phyloP scores from a whole-genome alignment of 2,329 filamentous ascomycete species.

The Aspergillus luchuensis region DNA sequence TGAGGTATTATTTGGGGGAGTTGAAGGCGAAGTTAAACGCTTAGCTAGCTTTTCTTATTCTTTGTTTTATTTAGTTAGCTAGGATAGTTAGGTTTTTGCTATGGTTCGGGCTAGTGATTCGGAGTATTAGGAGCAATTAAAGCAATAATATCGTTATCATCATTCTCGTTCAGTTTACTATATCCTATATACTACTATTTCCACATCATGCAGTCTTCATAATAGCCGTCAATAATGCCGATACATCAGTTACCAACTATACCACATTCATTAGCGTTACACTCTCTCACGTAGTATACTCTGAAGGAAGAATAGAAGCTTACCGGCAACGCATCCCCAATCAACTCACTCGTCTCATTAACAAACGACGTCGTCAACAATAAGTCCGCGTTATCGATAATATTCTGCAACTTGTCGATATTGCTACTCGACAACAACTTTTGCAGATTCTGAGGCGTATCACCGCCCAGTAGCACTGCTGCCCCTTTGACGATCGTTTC shows the following conservation, averaged over 20 bases:
- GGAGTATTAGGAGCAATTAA: not conserved
- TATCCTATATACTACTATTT: not conserved
- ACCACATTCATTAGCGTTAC: not conserved
- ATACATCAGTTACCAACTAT: slow-evolving; percentile 34
- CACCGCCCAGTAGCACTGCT: slow-evolving; percentile 32
- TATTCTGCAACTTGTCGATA: slow-evolving; percentile 26
- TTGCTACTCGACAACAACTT: slow-evolving; percentile 27
- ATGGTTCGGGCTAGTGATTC: not conserved
- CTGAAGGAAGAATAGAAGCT: not conserved
- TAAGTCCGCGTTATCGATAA: slow-evolving; percentile 31
- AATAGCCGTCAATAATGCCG: slow-evolving; percentile 21
- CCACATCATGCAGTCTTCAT: not conserved
- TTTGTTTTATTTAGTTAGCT: not conserved
- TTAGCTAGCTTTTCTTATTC: not conserved
- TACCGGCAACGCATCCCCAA: slow-evolving; percentile 39
- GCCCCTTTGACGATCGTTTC: slow-evolving; percentile 30
- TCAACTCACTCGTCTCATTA: slow-evolving; percentile 33
- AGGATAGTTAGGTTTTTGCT: not conserved
- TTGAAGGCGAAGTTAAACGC: slow-evolving; percentile 23
- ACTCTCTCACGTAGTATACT: not conserved
- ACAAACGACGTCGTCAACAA: slow-evolving; percentile 32
- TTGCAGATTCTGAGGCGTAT: slow-evolving; percentile 32
- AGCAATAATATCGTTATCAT: not conserved
- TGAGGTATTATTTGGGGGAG: slow-evolving; percentile 35
- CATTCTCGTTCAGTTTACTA: too few relatives aligned